Evolutionary conservation across 2,329 filamentous ascomycete species (phyloP).

Genomic region (Fusarium guadeloupense): DNA sequence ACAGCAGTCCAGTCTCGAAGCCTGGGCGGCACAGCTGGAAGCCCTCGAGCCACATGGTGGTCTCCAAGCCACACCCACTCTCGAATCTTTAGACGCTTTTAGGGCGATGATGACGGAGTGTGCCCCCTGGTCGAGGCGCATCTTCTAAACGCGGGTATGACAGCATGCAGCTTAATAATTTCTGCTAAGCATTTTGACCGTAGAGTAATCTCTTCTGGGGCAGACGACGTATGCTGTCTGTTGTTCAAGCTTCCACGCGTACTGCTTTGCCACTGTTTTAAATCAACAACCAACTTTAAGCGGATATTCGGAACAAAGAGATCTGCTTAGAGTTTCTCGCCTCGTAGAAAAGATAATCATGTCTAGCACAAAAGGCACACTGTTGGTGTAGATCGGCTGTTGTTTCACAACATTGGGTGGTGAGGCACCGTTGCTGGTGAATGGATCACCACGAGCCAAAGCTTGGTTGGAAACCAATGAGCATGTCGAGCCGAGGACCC

Average conservation of each 20-base stretch:
- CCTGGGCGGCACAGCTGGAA: background rate
- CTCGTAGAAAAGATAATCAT: constrained; percentile 2
- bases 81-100: constrained; percentile 13
- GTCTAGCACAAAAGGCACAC: constrained; percentile 16
- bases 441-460: constrained; percentile 10
- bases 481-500: constrained; percentile 10
- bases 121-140: constrained; percentile 9
- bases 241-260: background rate
- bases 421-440: constrained; percentile 25
- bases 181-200: background rate
- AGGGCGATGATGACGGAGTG: constrained; percentile 24
- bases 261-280: background rate
- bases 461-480: constrained; percentile 16
- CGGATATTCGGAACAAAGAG: constrained; percentile 1
- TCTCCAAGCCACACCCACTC: constrained; percentile 9
- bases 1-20: constrained; percentile 16
- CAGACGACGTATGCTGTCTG: background rate
- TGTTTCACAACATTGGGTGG: constrained; percentile 16
- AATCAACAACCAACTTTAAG: background rate
- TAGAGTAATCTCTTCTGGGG: too few relatives aligned
- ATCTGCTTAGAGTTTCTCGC: constrained; percentile 11
- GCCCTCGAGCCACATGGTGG: constrained; percentile 27
- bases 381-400: constrained; percentile 20
- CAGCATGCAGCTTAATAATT: constrained; percentile 22
- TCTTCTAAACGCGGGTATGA: constrained; percentile 21